These are phyloP conservation scores for Fusarium luffae DNA, from an alignment of 2,329 filamentous ascomycete species.

Conservation along the genomic window DNA sequence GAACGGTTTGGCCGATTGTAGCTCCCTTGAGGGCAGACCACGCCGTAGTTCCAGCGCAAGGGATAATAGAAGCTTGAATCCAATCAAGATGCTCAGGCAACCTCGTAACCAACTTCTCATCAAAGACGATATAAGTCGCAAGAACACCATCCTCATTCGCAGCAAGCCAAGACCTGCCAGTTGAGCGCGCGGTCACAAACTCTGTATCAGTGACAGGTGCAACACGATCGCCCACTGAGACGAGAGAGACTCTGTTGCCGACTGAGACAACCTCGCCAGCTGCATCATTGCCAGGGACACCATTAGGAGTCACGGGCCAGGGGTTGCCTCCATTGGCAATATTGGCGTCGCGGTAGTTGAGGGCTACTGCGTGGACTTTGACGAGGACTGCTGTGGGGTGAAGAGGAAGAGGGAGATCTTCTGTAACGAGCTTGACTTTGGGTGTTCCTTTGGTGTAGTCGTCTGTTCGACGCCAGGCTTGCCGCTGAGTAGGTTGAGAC, in stretches of 20 bases:
- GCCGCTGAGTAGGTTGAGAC: constrained; percentile 32
- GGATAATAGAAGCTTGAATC: constrained; percentile 51
- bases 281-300: constrained; percentile 53
- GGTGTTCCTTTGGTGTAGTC: constrained; percentile 46
- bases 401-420: constrained; percentile 48
- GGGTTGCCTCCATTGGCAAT: constrained; percentile 55
- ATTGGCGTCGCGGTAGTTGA: constrained; percentile 52
- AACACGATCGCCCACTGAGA: constrained; percentile 52
- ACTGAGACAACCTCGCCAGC: constrained; percentile 54
- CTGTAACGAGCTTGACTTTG: constrained; percentile 50
- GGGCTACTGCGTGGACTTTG: constrained; percentile 49
- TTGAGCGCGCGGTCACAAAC: constrained; percentile 53
- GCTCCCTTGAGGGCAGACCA: constrained; percentile 57
- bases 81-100: constrained; percentile 53
- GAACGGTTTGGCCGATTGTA: constrained; percentile 53
- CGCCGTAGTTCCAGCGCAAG: constrained; percentile 58
- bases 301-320: constrained; percentile 52
- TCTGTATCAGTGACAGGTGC: constrained; percentile 54
- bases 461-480: constrained; percentile 46
- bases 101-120: constrained; percentile 51
- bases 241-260: constrained; percentile 49
- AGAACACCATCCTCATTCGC: constrained; percentile 58
- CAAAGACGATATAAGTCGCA: constrained; percentile 55
- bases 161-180: constrained; percentile 55
- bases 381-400: constrained; percentile 47